These are phyloP conservation scores for Pythium oligandrum DNA, from an alignment of 352 stramenopile species.

Conservation along the genomic window DNA sequence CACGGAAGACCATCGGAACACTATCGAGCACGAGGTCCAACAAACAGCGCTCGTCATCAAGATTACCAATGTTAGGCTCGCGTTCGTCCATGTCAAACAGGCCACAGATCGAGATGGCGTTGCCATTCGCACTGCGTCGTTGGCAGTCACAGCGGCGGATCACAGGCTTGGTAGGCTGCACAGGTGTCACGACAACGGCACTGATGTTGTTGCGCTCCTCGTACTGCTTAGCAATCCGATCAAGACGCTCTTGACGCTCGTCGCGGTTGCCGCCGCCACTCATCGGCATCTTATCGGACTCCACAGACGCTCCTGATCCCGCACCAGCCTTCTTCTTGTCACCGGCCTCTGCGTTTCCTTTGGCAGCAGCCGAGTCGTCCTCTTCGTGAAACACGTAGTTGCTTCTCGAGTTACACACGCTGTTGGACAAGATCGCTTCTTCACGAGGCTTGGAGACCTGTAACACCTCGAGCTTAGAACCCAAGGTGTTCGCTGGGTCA, in stretches of 20 bases:
- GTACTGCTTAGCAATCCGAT: constrained; percentile 55
- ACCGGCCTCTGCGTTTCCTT: not conserved
- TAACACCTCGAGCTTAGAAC: constrained; percentile 34
- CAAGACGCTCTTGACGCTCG: constrained; percentile 60
- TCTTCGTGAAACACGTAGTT: constrained; percentile 78
- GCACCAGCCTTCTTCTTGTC: constrained; percentile 45
- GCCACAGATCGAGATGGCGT: constrained; percentile 47
- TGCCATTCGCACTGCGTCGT: constrained; percentile 11
- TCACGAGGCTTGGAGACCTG: constrained; percentile 66
- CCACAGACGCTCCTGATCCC: constrained; percentile 21
- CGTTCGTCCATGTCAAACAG: constrained; percentile 77
- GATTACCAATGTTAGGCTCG: constrained; percentile 66
- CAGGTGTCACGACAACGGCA: constrained; percentile 2
- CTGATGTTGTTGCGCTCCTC: constrained; percentile 62
- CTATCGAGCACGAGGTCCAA: constrained; percentile 80
- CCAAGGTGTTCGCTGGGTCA: not conserved
- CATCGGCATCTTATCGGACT: constrained; percentile 66
- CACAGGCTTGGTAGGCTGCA: constrained; percentile 1
- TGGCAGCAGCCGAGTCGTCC: constrained; percentile 3
- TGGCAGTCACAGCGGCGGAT: constrained; percentile 27
- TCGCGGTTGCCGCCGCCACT: constrained; percentile 51
- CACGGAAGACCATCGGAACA: constrained; percentile 83
- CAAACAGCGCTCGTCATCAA: constrained; percentile 75
- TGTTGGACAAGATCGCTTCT: constrained; percentile 57
- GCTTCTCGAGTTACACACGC: constrained; percentile 58